Base-by-base conservation (phyloP, 345 rosid species). In the rapeseed (Brassica napus) region DNA sequence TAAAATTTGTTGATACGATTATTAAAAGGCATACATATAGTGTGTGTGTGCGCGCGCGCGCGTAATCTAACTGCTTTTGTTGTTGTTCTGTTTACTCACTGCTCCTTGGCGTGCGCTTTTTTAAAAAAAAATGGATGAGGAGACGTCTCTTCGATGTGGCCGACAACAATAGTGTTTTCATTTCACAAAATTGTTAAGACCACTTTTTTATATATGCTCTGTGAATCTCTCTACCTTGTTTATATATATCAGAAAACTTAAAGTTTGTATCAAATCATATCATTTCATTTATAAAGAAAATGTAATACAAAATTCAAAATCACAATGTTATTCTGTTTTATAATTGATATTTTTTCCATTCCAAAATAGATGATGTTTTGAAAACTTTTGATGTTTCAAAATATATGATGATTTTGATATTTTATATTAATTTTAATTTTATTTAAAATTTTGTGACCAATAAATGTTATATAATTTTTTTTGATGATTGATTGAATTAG, bases 61-160 rank as follows among this genome's bases (percentile, higher is more conserved):
- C 18, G 8, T 31, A 62, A 31, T 30, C 67, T 31, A 31, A 6
- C 15, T 4, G 42, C 5, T 31, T 63, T 30, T 14, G 21, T 6
- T 62, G 30, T 62, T 62, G 14, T 62, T 28, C 9, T 62, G 66
- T 30, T 62, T 62, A 28, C 66, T 30, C 21, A 62, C 9, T 63
- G 67, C 42, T n/a, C 21, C 23, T 26, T 26, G 34, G 16, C 34
- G 30, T 24, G 34, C 31, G 65, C 28, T 11, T 26, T 11, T 23
- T 1, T 24, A 21, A 23, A 21, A 3, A 5, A 8, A 4, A 60
- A 30, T 14, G 14, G 16, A 60, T 26, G 39, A 52, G 52, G 16
- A 12, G 71, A 37, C 34, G 34, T 68, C 59, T 68, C 68, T 76
- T 39, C 49, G 68, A 44, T 60, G 34, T 76, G 80, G 80, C 74